Base-by-base conservation (phyloP, 495 filamentous ascomycete species). In the Penicillium macrosclerotiorum region DNA sequence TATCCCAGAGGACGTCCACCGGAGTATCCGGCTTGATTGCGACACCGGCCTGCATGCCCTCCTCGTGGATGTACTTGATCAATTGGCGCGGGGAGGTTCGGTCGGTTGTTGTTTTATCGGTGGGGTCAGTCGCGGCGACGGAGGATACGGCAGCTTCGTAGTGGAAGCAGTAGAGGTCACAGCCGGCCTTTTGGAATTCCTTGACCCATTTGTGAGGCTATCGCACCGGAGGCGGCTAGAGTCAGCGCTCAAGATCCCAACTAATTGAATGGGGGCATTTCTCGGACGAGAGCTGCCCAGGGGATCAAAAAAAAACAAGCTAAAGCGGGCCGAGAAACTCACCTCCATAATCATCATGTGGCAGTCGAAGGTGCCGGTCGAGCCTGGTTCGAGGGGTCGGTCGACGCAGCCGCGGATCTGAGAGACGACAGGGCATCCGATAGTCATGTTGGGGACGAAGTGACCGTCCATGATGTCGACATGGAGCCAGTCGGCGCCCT, bases 271-370 rank as follows among this genome's bases (percentile, higher is more conserved):
- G 20, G 24, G 26, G n/a, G 38, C 5, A 9, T 7, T 41, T 24
- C 37, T 26, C 13, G 23, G 23, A 39, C 37, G 22, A 40, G 35
- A 22, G n/a, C n/a, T n/a, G n/a, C n/a, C n/a, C n/a, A n/a, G 16
- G 5, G 17, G n/a, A 22, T 8, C 34, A 11, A 19, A 17, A 1
- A 22, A 2, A 8, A 22, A 8, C 34, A n/a, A n/a, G n/a, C 16
- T 13, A 37, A 2, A 22, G 34, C 33, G 43, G 4, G 23, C 24
- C 38, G 32, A 8, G 16, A 9, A 40, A 48, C 62, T 38, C 24
- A 93, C 90, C 88, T 98, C 93, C 56, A 86, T 83, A 57, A 98
- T 95, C 93, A 98, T 98, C 94, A 98, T 97, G 66, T 98, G 93
- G 79, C 93, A 98, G 69, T 98, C 93, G 58, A 98, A 98, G 20